phyloP scores from a whole-genome alignment of 1,139 yeast genomes.

The Arxiozyma slooffiae region DNA sequence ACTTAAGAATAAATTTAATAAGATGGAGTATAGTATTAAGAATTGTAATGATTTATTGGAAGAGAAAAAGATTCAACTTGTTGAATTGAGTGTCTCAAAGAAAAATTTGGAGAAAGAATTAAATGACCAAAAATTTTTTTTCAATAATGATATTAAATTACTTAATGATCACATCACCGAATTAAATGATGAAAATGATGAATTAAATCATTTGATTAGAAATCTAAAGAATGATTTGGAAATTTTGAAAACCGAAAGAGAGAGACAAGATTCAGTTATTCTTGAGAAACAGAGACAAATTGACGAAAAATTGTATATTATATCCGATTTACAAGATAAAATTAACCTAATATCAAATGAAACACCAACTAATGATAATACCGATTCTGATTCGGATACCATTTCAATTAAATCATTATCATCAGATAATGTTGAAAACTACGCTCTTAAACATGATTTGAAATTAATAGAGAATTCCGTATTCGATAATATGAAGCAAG shows the following conservation, averaged over 20 bases:
- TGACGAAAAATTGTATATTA: not conserved
- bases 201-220: constrained; percentile 2
- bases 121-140: not conserved
- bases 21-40: constrained; percentile 3
- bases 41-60: not conserved
- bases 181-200: constrained; percentile 11
- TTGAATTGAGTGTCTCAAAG: not conserved
- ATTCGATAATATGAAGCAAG: not conserved
- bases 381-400: not conserved
- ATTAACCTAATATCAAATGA: not conserved
- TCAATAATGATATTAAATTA: constrained; percentile 4
- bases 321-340: not conserved
- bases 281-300: not conserved
- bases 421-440: constrained; percentile 17
- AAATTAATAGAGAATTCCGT: constrained; percentile 1
- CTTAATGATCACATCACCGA: constrained; percentile 13
- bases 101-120: constrained; percentile 4
- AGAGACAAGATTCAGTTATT: not conserved
- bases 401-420: constrained; percentile 4
- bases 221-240: constrained; percentile 3
- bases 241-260: not conserved
- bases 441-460: constrained; percentile 25
- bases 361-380: not conserved
- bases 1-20: constrained; percentile 4
- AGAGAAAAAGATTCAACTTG: constrained; percentile 1